Percentiles rank a stretch among this genome's conserved stretches.
phyloP scores from a whole-genome alignment of 164 flowering plant genomes.

The Magnolia changhungtana region DNA sequence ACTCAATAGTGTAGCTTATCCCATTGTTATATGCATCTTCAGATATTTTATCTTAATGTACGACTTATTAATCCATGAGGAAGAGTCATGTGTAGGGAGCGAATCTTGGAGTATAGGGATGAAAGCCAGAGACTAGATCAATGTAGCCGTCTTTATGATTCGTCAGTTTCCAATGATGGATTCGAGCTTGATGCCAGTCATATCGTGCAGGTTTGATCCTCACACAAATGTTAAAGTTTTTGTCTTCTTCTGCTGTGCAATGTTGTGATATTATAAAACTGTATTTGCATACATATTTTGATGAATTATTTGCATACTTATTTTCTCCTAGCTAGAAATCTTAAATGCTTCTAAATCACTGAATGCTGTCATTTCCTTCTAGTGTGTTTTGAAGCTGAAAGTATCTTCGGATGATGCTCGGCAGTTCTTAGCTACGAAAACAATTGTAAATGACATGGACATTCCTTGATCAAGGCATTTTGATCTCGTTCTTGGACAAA shows the following conservation, averaged over 20 bases:
- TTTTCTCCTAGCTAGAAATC: not conserved
- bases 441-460: not conserved
- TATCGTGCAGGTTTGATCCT: conserved; percentile 62
- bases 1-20: not conserved
- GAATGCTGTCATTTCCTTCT: not conserved
- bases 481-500: not conserved
- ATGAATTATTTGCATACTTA: not conserved
- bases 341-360: not conserved
- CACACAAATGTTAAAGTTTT: not conserved
- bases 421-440: no score
- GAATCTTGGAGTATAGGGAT: conserved; percentile 76
- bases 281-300: not conserved
- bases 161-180: conserved; percentile 72
- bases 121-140: conserved; percentile 94
- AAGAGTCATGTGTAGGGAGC: conserved; percentile 46
- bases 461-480: not conserved
- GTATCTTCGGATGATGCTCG: not conserved
- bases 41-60: no score
- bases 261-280: not conserved
- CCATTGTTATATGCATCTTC: not conserved
- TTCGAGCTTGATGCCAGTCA: conserved; percentile 86
- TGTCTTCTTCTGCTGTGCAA: not conserved
- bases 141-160: conserved; percentile 89
- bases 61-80: not conserved
- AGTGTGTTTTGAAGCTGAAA: not conserved